Evolutionary conservation across 192 early-diverging fungal species (phyloP), one percentile per base, ranked within the genome.

Genomic region (Thoreauomyces humboldtii): DNA sequence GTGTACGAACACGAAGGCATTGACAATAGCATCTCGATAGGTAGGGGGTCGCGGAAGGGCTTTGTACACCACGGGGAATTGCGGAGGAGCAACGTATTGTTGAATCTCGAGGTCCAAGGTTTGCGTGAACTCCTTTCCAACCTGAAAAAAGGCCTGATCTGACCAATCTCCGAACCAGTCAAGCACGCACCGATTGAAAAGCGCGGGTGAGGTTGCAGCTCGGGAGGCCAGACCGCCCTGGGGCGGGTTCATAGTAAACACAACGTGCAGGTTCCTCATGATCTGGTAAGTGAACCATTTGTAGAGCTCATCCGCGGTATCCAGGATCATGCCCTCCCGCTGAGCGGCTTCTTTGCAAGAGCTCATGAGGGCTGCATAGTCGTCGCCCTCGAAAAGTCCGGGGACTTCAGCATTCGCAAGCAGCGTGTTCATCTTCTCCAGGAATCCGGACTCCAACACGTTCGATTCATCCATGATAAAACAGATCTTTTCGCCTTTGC

Each of bases 101-200:
- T 80, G 78, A 9, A 83, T 63, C 63, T 97, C 94, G 35, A 99
- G 79, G 67, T 98, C 96, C 27, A 98, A 74, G 6, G 85, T 80
- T 41, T 86, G 77, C 2, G 98, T 98, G 70, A 98, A 95, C 77
- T 99, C 98, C 56, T 87, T 86, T 31, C 93, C 96, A 28, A 99
- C 98, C 79, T 98, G 98, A 84, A 86, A 96, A 73, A 99, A 92
- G 1, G 95, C 96, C 70, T 96, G 93, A 69, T 94, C 89, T 0
- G 92, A 87, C 96, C 96, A 98, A 73, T 98, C 98, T 51, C 96
- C 98, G 48, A 98, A 96, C 96, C 98, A 98, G 78, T 99, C 94
- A 27, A 99, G 76, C 42, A 99, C 98, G 79, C 98, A 99, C 69
- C 98, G 92, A 71, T 99, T 99, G 88, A 99, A 99, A 75, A 99